These are phyloP conservation scores for Gleditsia sinensis DNA, from an alignment of 306 rosid genomes.

Conservation along the genomic window DNA sequence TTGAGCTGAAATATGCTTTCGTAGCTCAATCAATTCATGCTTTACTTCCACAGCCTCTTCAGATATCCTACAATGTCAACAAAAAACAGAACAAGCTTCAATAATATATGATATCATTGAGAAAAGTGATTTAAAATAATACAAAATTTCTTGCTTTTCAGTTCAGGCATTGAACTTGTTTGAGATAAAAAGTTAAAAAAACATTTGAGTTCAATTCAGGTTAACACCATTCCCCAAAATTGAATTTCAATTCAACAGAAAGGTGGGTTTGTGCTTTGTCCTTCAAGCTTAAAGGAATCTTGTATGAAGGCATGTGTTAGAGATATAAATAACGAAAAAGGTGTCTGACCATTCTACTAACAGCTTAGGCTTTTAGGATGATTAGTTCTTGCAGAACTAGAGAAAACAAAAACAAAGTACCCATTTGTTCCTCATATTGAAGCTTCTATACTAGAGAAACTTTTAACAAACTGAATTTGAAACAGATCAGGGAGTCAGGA, in stretches of 20 bases:
- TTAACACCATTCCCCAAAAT: background rate
- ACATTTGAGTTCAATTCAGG: background rate
- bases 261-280: background rate
- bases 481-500: background rate
- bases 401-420: background rate
- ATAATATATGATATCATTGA: slow-evolving; percentile 4
- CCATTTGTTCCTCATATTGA: slow-evolving; percentile 4
- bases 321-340: slow-evolving; percentile 3
- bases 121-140: slow-evolving; percentile 7
- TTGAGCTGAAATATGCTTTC: slow-evolving; percentile 84
- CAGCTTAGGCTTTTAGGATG: slow-evolving; percentile 14
- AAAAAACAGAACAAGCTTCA: slow-evolving; percentile 17
- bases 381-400: slow-evolving; percentile 17
- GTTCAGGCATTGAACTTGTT: slow-evolving; percentile 12
- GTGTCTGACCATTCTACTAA: slow-evolving; percentile 9
- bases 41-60: slow-evolving; percentile 96
- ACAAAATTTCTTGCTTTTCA: slow-evolving; percentile 6
- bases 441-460: slow-evolving; percentile 21
- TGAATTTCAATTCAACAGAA: slow-evolving; percentile 1
- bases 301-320: background rate
- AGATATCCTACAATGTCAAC: slow-evolving; percentile 68
- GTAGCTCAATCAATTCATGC: slow-evolving; percentile 88
- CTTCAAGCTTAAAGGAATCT: slow-evolving; percentile 12
- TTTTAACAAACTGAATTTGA: slow-evolving; percentile 18
- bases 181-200: slow-evolving; percentile 17